Evolutionary conservation across 2,329 filamentous ascomycete genomes (phyloP).

Genomic region (Penicillium glabrum): DNA sequence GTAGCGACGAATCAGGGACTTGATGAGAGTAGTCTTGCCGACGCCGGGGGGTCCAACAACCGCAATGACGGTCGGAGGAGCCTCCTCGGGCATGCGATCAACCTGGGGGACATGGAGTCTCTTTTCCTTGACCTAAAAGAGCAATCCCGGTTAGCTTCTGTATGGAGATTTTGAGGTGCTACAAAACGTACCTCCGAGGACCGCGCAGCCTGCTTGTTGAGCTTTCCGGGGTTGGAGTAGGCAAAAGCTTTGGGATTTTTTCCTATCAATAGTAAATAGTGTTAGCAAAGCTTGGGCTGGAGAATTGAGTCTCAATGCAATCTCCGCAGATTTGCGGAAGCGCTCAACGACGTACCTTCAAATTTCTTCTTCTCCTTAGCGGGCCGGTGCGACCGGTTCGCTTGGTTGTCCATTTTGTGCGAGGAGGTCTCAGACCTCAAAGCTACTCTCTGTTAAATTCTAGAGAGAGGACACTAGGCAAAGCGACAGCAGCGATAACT

Average conservation of each 20-base stretch:
- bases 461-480: constrained; percentile 8
- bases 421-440: constrained; percentile 30
- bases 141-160: constrained; percentile 14
- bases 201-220: constrained; percentile 65
- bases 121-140: constrained; percentile 83
- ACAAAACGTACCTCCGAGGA: constrained; percentile 52
- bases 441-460: constrained; percentile 17
- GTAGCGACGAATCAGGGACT: constrained; percentile 90
- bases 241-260: constrained; percentile 89
- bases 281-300: neutral
- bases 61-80: constrained; percentile 86
- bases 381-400: constrained; percentile 81
- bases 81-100: constrained; percentile 92
- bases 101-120: constrained; percentile 93
- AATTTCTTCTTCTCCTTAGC: constrained; percentile 85
- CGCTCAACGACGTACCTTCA: constrained; percentile 51
- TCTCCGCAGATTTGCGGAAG: constrained; percentile 13
- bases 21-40: constrained; percentile 93
- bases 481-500: constrained; percentile 12
- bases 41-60: constrained; percentile 93
- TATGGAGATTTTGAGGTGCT: neutral
- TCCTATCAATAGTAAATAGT: constrained; percentile 46
- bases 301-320: constrained; percentile 3
- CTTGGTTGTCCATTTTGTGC: constrained; percentile 72
- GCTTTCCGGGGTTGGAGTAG: constrained; percentile 75